Evolutionary conservation across 345 rosid genomes (phyloP).

Genomic region (Dipteronia dyeriana): DNA sequence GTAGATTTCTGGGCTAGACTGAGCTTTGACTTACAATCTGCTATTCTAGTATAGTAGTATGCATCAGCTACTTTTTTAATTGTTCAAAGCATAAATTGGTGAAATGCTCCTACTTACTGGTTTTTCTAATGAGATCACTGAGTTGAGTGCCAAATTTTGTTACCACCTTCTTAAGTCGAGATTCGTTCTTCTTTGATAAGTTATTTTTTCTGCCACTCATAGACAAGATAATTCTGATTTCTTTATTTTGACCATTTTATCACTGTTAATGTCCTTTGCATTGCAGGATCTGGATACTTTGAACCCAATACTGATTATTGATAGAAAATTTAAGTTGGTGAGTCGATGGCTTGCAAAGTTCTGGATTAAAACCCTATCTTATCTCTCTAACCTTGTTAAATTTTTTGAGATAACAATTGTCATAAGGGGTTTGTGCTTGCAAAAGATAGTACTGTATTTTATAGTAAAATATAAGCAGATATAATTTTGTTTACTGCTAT

Average conservation of each 20-base stretch:
- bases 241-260: background rate
- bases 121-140: background rate
- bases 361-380: background rate
- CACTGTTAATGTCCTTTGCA: background rate
- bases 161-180: background rate
- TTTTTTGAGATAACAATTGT: no score
- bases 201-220: background rate
- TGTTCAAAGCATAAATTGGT: background rate
- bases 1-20: background rate
- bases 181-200: background rate
- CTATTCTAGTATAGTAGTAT: background rate
- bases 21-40: background rate
- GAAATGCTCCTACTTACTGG: background rate
- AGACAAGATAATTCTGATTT: background rate
- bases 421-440: no score
- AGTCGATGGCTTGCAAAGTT: slow-evolving; percentile 24
- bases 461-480: no score
- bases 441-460: no score
- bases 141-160: background rate
- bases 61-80: background rate
- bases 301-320: slow-evolving; percentile 53
- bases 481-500: background rate
- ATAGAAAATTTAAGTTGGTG: slow-evolving; percentile 55
- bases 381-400: background rate
- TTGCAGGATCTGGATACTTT: slow-evolving; percentile 60